These are phyloP conservation scores for Brassica rapa DNA, from an alignment of 345 rosid species.

Conservation along the genomic window DNA sequence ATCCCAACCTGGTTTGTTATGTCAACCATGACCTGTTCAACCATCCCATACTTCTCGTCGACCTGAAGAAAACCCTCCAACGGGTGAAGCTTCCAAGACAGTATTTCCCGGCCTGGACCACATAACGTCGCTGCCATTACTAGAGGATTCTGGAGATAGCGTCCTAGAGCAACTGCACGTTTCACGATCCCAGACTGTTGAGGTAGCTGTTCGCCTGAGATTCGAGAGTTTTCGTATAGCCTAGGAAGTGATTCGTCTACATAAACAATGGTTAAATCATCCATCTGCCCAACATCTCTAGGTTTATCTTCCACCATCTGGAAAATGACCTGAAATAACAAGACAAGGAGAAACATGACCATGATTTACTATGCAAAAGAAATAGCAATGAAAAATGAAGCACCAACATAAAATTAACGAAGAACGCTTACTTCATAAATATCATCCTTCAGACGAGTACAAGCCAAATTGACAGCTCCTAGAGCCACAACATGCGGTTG, in stretches of 20 bases:
- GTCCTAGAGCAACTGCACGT: neutral
- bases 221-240: neutral
- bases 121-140: neutral
- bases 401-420: no score
- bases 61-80: neutral
- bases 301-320: neutral
- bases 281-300: neutral
- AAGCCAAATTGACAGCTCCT: conserved; percentile 1
- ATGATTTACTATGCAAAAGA: neutral
- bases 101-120: neutral
- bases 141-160: neutral
- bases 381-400: neutral
- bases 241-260: neutral
- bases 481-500: conserved; percentile 1
- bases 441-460: neutral
- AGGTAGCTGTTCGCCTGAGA: neutral
- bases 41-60: neutral
- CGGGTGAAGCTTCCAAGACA: neutral
- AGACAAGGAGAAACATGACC: neutral
- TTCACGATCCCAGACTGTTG: neutral
- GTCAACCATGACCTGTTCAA: neutral
- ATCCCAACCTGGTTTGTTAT: neutral
- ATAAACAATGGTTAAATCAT: neutral
- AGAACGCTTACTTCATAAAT: neutral
- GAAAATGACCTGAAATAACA: neutral